Percentiles rank a stretch among this genome's conserved stretches.
These are phyloP conservation scores for Manihot esculenta DNA, from an alignment of 441 rosid genomes.

Conservation along the genomic window DNA sequence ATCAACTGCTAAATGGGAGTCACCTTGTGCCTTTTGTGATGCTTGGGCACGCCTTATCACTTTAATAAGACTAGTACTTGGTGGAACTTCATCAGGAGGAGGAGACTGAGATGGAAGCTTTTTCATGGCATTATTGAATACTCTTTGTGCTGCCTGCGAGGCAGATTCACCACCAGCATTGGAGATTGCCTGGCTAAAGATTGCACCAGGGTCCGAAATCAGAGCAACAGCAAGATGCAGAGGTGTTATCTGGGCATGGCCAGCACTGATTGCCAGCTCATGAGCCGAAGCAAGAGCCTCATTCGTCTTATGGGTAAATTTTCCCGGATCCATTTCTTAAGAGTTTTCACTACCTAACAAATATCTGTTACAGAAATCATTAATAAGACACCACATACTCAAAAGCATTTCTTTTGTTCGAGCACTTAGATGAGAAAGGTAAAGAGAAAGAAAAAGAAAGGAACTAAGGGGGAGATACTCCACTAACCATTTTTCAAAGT, in stretches of 20 bases:
- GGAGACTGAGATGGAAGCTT: constrained; percentile 84
- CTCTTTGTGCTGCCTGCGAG: constrained; percentile 59
- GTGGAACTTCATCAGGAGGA: constrained; percentile 71
- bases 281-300: constrained; percentile 74
- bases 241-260: constrained; percentile 87
- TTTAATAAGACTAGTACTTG: constrained; percentile 68
- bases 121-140: constrained; percentile 63
- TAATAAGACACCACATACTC: neutral
- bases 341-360: neutral
- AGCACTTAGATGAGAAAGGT: too few relatives aligned
- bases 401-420: neutral
- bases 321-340: constrained; percentile 77
- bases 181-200: constrained; percentile 63
- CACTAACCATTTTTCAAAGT: too few relatives aligned
- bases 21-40: constrained; percentile 62
- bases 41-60: constrained; percentile 79
- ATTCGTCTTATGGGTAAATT: constrained; percentile 87
- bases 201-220: constrained; percentile 64
- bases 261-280: constrained; percentile 55
- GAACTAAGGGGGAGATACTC: too few relatives aligned
- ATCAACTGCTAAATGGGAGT: constrained; percentile 81
- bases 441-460: too few relatives aligned
- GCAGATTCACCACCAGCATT: constrained; percentile 59
- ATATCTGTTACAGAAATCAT: neutral
- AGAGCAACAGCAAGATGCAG: constrained; percentile 72